These are phyloP conservation scores for Onygenales sp. DNA, from an alignment of 2,329 filamentous ascomycete genomes.

Conservation along the genomic window DNA sequence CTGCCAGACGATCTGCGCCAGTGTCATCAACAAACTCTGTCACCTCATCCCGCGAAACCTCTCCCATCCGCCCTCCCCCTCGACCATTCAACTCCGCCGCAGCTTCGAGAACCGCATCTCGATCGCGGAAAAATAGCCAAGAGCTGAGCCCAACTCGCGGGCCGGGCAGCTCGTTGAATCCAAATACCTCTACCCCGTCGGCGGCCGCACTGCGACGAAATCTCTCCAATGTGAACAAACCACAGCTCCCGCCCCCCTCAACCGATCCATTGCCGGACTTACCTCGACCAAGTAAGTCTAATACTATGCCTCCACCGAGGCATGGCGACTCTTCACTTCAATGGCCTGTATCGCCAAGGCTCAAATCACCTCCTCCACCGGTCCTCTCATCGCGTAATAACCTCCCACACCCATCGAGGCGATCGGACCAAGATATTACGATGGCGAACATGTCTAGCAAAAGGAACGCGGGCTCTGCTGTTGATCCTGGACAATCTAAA, in stretches of 20 bases:
- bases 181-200: slow-evolving; percentile 40
- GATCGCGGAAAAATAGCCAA: slow-evolving; percentile 58
- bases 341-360: slow-evolving; percentile 47
- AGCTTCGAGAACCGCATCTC: slow-evolving; percentile 30
- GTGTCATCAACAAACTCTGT: slow-evolving; percentile 36
- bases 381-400: slow-evolving; percentile 13
- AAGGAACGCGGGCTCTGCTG: slow-evolving; percentile 26
- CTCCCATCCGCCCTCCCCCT: slow-evolving; percentile 29
- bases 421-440: slow-evolving; percentile 38
- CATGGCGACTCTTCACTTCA: slow-evolving; percentile 45
- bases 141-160: slow-evolving; percentile 55
- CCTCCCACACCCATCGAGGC: slow-evolving; percentile 31
- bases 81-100: slow-evolving; percentile 22
- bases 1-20: slow-evolving; percentile 19
- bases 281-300: slow-evolving; percentile 55
- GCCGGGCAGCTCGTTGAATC: slow-evolving; percentile 30
- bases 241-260: slow-evolving; percentile 51
- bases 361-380: slow-evolving; percentile 56
- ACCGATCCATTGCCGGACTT: slow-evolving; percentile 53
- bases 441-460: slow-evolving; percentile 44
- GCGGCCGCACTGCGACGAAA: slow-evolving; percentile 56
- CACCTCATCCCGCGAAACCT: slow-evolving; percentile 40
- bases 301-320: slow-evolving; percentile 22
- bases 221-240: slow-evolving; percentile 58
- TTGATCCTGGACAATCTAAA: slow-evolving; percentile 22